These are phyloP conservation scores for Trichosporon sp. DNA, from an alignment of 1,284 basidiomycete genomes.

Conservation along the genomic window DNA sequence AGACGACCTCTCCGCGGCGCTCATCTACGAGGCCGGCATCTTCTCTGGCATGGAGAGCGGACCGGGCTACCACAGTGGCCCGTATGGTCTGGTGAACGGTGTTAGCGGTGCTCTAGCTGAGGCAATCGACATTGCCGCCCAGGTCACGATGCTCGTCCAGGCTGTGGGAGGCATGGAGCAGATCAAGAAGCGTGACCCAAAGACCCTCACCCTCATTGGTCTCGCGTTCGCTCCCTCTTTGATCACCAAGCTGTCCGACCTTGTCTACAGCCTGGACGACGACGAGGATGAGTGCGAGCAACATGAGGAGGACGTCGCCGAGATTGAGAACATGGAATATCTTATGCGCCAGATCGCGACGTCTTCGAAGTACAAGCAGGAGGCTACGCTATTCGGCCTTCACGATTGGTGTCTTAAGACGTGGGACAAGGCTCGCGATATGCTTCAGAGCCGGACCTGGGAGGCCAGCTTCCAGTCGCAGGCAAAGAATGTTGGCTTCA, in stretches of 20 bases:
- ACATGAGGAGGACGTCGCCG: background rate
- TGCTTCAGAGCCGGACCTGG: background rate
- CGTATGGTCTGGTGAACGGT: conserved; percentile 9
- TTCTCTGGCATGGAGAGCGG: conserved; percentile 27
- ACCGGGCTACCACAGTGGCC: conserved; percentile 2
- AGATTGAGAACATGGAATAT: background rate
- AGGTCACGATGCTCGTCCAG: conserved; percentile 3
- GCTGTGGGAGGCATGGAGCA: conserved; percentile 4
- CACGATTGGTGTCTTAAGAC: conserved; percentile 70
- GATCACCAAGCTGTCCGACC: background rate
- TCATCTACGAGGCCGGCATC: conserved; percentile 65
- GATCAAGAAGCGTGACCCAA: background rate
- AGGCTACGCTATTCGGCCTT: conserved; percentile 70
- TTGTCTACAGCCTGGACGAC: background rate
- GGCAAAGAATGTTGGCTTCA: background rate
- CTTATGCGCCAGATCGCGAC: background rate
- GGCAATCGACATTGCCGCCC: background rate
- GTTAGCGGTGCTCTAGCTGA: conserved; percentile 4
- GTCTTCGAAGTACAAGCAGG: conserved; percentile 42
- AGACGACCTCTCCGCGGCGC: conserved; percentile 62
- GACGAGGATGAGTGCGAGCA: background rate
- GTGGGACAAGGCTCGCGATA: conserved; percentile 52
- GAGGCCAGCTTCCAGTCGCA: background rate
- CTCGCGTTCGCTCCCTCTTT: conserved; percentile 4
- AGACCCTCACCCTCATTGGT: background rate